phyloP scores from a whole-genome alignment of 441 rosid species.

The Populus hybrid region DNA sequence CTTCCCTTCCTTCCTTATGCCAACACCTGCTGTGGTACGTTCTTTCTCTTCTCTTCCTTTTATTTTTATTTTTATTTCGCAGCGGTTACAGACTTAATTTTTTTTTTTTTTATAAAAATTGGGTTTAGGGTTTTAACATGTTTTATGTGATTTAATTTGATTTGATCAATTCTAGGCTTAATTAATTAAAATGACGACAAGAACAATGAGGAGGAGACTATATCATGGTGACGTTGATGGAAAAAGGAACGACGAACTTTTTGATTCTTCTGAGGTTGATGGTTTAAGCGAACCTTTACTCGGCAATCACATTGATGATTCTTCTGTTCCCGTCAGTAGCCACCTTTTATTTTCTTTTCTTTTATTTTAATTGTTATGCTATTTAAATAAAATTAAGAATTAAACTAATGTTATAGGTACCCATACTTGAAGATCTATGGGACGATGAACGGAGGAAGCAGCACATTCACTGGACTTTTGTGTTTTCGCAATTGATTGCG shows the following conservation, averaged over 20 bases:
- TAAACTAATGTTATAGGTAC: constrained; percentile 28
- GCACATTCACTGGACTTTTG: constrained; percentile 64
- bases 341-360: neutral
- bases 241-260: constrained; percentile 43
- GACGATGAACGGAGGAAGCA: constrained; percentile 65
- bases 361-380: neutral
- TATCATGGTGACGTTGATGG: constrained; percentile 81
- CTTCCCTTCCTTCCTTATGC: too few species aligned
- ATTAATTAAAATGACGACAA: constrained; percentile 50
- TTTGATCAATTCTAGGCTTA: constrained; percentile 1
- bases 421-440: constrained; percentile 55
- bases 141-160: neutral
- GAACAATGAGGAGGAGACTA: constrained; percentile 68
- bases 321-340: neutral
- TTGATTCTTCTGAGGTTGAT: constrained; percentile 50
- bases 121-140: neutral
- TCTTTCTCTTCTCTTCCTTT: too few species aligned
- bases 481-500: constrained; percentile 66
- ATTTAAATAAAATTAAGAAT: neutral
- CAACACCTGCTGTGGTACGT: too few species aligned
- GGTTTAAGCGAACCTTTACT: constrained; percentile 71
- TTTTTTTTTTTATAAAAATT: neutral
- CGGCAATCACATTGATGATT: constrained; percentile 33
- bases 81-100: too few species aligned
- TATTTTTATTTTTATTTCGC: too few species aligned